These are phyloP conservation scores for Dalbergia oliveri DNA, from an alignment of 306 rosid genomes.

Conservation along the genomic window DNA sequence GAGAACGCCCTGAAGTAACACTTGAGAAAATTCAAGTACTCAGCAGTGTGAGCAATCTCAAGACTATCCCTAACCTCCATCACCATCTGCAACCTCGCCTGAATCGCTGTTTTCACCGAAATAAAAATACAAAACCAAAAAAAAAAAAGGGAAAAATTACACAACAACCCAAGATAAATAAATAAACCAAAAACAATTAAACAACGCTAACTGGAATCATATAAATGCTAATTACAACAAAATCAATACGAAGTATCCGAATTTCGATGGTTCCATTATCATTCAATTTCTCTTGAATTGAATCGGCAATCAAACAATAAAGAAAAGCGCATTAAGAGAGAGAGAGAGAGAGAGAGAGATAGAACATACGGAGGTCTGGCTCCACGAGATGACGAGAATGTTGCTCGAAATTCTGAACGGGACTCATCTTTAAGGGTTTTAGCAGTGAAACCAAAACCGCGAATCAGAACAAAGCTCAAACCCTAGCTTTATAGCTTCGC, in stretches of 20 bases:
- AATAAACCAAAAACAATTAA: slow-evolving; percentile 12
- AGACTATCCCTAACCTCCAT: slow-evolving; percentile 99
- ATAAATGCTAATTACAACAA: background rate
- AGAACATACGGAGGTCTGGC: slow-evolving; percentile 68
- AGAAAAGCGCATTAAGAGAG: background rate
- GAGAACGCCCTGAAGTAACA: slow-evolving; percentile 93
- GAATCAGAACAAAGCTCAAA: slow-evolving; percentile 41
- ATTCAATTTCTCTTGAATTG: background rate
- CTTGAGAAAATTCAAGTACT: slow-evolving; percentile 91
- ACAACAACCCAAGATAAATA: slow-evolving; percentile 14
- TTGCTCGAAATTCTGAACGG: slow-evolving; percentile 93
- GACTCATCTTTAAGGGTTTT: slow-evolving; percentile 69
- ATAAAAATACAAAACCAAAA: background rate
- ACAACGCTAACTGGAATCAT: background rate
- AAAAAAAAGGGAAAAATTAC: background rate
- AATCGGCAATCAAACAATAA: slow-evolving; percentile 28
- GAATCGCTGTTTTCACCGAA: slow-evolving; percentile 65
- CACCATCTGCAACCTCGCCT: slow-evolving; percentile 86
- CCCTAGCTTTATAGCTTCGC: slow-evolving; percentile 51
- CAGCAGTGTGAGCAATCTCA: slow-evolving; percentile 97
- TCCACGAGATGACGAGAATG: slow-evolving; percentile 88
- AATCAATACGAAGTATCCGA: background rate
- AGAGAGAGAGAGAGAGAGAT: slow-evolving; percentile 35
- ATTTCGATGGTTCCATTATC: background rate
- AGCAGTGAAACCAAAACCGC: background rate